These are phyloP conservation scores for Phyllosticta citrichinensis DNA, from an alignment of 2,329 filamentous ascomycete species.

Conservation along the genomic window DNA sequence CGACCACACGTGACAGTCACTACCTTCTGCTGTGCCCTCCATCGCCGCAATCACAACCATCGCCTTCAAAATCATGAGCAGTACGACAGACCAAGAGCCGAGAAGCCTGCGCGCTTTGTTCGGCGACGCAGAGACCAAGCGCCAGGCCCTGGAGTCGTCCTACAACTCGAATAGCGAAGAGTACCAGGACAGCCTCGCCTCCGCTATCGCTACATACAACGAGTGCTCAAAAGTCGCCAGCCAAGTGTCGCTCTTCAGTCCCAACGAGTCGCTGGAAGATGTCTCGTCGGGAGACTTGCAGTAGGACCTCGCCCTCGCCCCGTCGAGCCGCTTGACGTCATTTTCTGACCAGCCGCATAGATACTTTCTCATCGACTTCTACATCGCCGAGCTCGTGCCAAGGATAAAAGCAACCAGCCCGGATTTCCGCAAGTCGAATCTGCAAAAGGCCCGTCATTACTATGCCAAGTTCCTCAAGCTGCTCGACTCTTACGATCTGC, in stretches of 20 bases:
- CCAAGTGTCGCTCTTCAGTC: conserved; percentile 72
- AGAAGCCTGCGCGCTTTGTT: conserved; percentile 48
- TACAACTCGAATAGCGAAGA: conserved; percentile 53
- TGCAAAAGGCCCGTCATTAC: conserved; percentile 54
- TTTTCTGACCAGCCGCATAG: conserved; percentile 26
- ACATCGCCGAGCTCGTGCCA: conserved; percentile 69
- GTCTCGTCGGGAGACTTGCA: conserved; percentile 74
- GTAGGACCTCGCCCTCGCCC: conserved; percentile 35
- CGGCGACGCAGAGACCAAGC: conserved; percentile 43
- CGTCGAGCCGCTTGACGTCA: neutral
- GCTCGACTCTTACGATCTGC: conserved; percentile 68
- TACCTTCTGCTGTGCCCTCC: neutral
- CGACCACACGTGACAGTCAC: neutral
- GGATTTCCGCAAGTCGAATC: conserved; percentile 40
- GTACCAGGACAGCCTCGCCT: conserved; percentile 58
- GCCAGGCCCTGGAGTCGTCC: conserved; percentile 50
- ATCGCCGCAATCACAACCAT: neutral
- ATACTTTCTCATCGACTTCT: conserved; percentile 67
- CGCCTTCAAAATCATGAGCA: neutral
- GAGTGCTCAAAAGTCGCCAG: conserved; percentile 60
- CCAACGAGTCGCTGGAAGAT: conserved; percentile 84
- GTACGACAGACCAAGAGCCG: conserved; percentile 35
- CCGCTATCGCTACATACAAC: conserved; percentile 61
- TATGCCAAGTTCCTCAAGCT: conserved; percentile 73
- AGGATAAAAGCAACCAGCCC: conserved; percentile 50